Conservation (phyloP, 2,329 filamentous ascomycete species). For the Trichoderma guizhouense region DNA sequence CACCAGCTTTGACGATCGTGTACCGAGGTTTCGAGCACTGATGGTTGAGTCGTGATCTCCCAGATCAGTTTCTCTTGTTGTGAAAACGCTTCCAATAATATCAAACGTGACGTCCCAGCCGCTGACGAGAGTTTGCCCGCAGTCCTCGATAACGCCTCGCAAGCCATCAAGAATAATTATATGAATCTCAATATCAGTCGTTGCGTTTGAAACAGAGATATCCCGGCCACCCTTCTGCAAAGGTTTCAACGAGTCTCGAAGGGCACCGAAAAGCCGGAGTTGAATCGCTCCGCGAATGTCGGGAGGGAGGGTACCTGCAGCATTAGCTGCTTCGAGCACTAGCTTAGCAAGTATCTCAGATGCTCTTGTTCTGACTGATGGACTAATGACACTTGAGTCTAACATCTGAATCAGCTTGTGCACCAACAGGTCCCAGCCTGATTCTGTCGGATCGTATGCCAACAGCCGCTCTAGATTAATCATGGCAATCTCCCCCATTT, state of each 20-base stretch:
- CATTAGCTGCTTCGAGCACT: constrained; percentile 54
- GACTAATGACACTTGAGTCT: constrained; percentile 44
- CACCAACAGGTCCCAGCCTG: constrained; percentile 71
- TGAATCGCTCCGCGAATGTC: constrained; percentile 61
- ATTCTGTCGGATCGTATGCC: constrained; percentile 60
- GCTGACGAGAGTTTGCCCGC: constrained; percentile 75
- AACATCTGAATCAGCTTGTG: constrained; percentile 52
- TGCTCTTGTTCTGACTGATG: constrained; percentile 56
- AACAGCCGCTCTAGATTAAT: constrained; percentile 75
- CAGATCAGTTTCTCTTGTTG: constrained; percentile 38
- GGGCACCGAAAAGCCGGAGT: constrained; percentile 64
- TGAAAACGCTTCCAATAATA: constrained; percentile 79
- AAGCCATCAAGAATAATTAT: constrained; percentile 75
- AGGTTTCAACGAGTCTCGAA: constrained; percentile 55
- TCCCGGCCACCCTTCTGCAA: constrained; percentile 54
- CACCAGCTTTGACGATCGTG: constrained; percentile 70
- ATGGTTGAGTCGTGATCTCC: constrained; percentile 33
- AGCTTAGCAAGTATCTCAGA: constrained; percentile 62
- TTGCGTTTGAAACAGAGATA: constrained; percentile 54
- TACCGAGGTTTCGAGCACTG: constrained; percentile 41
- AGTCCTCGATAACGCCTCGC: constrained; percentile 80
- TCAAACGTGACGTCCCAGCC: constrained; percentile 87
- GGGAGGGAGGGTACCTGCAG: constrained; percentile 51
- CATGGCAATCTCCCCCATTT: constrained; percentile 67
- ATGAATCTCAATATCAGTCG: constrained; percentile 75